These are phyloP conservation scores for Kingdonia uniflora DNA, from an alignment of 164 flowering plant species.

Conservation along the genomic window DNA sequence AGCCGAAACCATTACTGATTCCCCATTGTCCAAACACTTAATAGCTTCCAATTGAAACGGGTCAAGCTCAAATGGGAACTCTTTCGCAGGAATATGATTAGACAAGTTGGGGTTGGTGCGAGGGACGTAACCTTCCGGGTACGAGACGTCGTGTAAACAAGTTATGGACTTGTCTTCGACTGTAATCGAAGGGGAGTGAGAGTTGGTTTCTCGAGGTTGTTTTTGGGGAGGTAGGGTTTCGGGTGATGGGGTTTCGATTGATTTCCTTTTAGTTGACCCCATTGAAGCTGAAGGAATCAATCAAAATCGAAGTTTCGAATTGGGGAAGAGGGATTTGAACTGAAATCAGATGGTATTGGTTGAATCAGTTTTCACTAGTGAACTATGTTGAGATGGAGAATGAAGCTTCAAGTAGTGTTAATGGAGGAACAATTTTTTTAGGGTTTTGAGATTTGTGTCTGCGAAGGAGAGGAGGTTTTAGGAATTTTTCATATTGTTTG, in stretches of 20 bases:
- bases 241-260: slow-evolving; percentile 19
- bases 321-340: no score
- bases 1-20: slow-evolving; percentile 98
- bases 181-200: no score
- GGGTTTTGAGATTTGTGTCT: no score
- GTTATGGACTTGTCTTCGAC: slow-evolving; percentile 35
- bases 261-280: slow-evolving; percentile 64
- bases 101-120: background rate
- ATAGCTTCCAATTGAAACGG: slow-evolving; percentile 93
- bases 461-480: no score
- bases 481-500: no score
- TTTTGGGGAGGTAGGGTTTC: slow-evolving; percentile 17
- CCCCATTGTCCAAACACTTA: slow-evolving; percentile 66
- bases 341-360: no score
- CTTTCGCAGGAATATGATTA: slow-evolving; percentile 58
- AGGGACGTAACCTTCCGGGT: slow-evolving; percentile 51
- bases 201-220: slow-evolving; percentile 24
- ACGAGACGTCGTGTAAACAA: slow-evolving; percentile 80
- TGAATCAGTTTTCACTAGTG: no score
- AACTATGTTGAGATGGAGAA: no score
- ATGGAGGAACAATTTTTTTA: no score
- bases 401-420: no score
- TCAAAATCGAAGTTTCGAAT: no score
- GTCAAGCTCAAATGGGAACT: slow-evolving; percentile 70
- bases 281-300: no score